Percentiles rank a stretch among this genome's conserved stretches.
phyloP scores from a whole-genome alignment of 495 filamentous ascomycete genomes.

The Tuber umbilicatum region DNA sequence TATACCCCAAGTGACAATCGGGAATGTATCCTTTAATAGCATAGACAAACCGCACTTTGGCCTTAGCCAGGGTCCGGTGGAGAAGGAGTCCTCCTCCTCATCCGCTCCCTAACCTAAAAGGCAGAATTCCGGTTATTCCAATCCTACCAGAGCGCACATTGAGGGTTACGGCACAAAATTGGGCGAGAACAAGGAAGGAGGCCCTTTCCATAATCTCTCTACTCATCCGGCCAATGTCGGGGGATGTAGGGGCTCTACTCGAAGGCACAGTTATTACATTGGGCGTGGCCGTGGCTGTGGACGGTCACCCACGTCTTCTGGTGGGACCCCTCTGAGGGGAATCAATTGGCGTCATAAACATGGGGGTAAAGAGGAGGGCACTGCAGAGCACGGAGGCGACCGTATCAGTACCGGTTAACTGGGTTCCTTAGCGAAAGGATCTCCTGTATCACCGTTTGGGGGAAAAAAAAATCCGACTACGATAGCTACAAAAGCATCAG shows the following conservation, averaged over 20 bases:
- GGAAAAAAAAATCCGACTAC: not conserved
- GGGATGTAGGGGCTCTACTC: not conserved
- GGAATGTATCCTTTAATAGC: not conserved
- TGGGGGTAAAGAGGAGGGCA: not conserved
- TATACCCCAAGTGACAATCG: not conserved
- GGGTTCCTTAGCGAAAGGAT: not conserved
- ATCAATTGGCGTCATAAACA: not conserved
- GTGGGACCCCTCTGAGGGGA: not conserved
- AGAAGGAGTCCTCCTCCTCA: not conserved
- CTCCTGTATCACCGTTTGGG: not conserved
- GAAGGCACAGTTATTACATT: not conserved
- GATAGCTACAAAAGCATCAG: not conserved
- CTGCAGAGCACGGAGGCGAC: not conserved
- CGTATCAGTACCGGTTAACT: not conserved
- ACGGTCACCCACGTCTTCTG: not conserved
- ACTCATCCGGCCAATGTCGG: not conserved
- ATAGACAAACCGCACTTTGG: not conserved
- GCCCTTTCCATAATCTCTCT: not conserved
- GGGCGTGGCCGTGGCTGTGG: not conserved
- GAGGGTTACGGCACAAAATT: not conserved
- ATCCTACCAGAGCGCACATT: not conserved
- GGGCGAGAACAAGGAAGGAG: not conserved
- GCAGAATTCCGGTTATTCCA: not conserved
- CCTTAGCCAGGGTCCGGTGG: not conserved
- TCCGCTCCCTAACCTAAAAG: not conserved